Base-by-base conservation (phyloP, 257 asterid genomes). In the Scutellaria baicalensis region DNA sequence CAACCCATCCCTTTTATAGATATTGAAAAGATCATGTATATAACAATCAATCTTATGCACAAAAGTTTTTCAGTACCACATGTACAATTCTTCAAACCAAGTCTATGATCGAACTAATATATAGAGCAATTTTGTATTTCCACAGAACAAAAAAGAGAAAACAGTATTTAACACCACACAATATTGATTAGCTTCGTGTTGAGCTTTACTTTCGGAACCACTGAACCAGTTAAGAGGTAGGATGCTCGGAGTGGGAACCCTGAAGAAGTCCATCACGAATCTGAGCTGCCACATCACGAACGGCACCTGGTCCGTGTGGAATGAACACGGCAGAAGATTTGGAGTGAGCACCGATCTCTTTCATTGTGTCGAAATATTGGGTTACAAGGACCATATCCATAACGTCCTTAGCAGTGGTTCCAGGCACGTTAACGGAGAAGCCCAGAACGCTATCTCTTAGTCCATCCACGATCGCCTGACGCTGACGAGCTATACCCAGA, bases 371-470 rank as follows among this genome's bases (percentile, higher is more conserved):
- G 1, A 90, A 90, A 69, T 90, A 88, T 52, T 90, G 95, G 3
- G 97, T 88, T 17, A 88, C 91, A 0, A 90, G 93, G 35, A 90
- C 97, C 97, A 90, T 90, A 69, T 90, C 97, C 93, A 90, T 90
- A 3, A 90, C 97, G 63, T 90, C 97, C 81, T 84, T 90, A 9
- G 97, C 84, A 9, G 87, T 81, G 54, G 97, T 90, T 45, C 97
- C 95, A 1, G 97, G 97, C 14, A 90, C 97, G 23, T 84, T 90
- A 14, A 84, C 89, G 6, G 97, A 83, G 80, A 90, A 90, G 6
- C 97, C 95, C 0, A 87, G 75, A 13, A 90, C 95, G 43, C 97
- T 90, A 67, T 90, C 97, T 59, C 97, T 86, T 48, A 90, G 50
- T 18, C 95, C 97, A 13, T 90, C 97, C 35, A 90, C 97, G 17